A percentile compares a stretch with the other conserved stretches of the same genome.
Conservation (phyloP, 1,139 yeast species). For the Sugiyamaella paludigena region DNA sequence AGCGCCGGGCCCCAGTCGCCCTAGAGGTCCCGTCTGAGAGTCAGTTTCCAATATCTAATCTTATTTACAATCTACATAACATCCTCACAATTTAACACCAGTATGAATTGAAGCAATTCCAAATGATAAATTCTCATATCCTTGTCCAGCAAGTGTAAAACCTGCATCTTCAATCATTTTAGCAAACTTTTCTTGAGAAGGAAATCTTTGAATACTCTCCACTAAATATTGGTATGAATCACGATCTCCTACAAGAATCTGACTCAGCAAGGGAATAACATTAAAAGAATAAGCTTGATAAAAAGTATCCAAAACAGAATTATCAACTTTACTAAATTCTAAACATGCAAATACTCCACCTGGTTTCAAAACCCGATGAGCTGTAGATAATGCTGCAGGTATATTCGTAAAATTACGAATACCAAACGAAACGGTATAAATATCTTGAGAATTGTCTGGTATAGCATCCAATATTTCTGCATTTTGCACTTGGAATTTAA, state of each 20-base stretch:
- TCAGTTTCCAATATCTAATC: background rate
- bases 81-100: slow-evolving; percentile 70
- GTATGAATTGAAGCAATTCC: slow-evolving; percentile 96
- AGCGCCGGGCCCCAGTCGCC: no score
- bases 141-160: slow-evolving; percentile 81
- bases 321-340: slow-evolving; percentile 90
- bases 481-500: slow-evolving; percentile 81
- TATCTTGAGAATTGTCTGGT: slow-evolving; percentile 84
- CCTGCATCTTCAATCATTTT: slow-evolving; percentile 94
- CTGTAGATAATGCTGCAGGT: slow-evolving; percentile 89
- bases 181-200: slow-evolving; percentile 87
- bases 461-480: slow-evolving; percentile 87
- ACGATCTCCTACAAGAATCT: slow-evolving; percentile 88
- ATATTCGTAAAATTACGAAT: slow-evolving; percentile 94
- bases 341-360: slow-evolving; percentile 98
- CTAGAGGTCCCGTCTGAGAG: no score
- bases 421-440: slow-evolving; percentile 96
- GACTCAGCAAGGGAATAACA: slow-evolving; percentile 90
- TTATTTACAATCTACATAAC: slow-evolving; percentile 5
- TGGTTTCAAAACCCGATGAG: slow-evolving; percentile 93
- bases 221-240: slow-evolving; percentile 95
- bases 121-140: slow-evolving; percentile 92
- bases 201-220: slow-evolving; percentile 89
- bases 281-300: slow-evolving; percentile 90
- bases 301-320: slow-evolving; percentile 65